A percentile compares a stretch with the other conserved stretches of the same genome.
phyloP scores from a whole-genome alignment of 495 filamentous ascomycete genomes.

The Coniosporium apollinis region DNA sequence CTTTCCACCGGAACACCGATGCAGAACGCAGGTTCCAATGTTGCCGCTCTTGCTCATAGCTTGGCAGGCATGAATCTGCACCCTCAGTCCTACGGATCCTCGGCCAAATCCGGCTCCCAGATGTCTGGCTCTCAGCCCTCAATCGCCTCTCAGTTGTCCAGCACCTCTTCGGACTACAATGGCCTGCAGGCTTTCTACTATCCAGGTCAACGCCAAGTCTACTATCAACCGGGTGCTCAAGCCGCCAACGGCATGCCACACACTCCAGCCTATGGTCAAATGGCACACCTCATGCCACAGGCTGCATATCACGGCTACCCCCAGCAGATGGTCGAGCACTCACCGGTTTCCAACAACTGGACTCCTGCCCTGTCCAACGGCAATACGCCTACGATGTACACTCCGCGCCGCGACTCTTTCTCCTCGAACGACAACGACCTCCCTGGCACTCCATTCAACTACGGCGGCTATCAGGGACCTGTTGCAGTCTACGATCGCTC shows the following conservation, averaged over 20 bases:
- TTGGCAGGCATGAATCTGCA: constrained; percentile 20
- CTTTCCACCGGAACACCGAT: constrained; percentile 12
- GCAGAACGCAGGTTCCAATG: constrained; percentile 8
- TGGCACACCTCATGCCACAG: constrained; percentile 19
- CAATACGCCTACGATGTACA: constrained; percentile 28
- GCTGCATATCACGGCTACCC: constrained; percentile 17
- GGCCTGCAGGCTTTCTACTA: too few species aligned
- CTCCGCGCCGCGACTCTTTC: constrained; percentile 25
- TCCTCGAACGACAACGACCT: constrained; percentile 52
- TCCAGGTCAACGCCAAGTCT: too few species aligned
- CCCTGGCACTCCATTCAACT: constrained; percentile 38
- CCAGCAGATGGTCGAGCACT: constrained; percentile 19
- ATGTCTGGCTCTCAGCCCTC: constrained; percentile 12
- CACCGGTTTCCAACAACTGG: constrained; percentile 24
- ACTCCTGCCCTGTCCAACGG: constrained; percentile 20
- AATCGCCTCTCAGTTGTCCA: too few species aligned
- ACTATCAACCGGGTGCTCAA: too few species aligned
- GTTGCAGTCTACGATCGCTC: constrained; percentile 46
- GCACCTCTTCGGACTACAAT: too few species aligned
- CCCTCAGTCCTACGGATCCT: constrained; percentile 16
- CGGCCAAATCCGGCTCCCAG: constrained; percentile 15
- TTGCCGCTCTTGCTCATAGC: constrained; percentile 19
- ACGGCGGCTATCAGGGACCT: constrained; percentile 36
- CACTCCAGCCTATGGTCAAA: too few species aligned
- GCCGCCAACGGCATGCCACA: too few species aligned